Evolutionary conservation across 106 monocot species (phyloP).

Genomic region (Allium sativum): DNA sequence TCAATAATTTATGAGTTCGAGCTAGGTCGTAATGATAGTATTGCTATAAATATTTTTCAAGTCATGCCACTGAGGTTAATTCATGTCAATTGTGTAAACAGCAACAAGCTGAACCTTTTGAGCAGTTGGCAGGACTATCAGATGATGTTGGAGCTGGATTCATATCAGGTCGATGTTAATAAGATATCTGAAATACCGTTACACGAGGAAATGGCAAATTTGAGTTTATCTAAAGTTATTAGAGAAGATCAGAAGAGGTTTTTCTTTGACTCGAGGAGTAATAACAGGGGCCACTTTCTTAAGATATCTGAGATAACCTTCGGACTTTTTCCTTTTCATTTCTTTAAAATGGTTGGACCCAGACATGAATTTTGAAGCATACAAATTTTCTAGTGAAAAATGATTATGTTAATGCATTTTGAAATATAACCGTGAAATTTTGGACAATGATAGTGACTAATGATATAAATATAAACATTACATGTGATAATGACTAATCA

Average conservation of each 20-base stretch:
- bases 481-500: no score
- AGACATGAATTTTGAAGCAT: no score
- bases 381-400: no score
- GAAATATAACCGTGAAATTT: no score
- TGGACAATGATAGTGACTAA: no score
- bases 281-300: conserved; percentile 77
- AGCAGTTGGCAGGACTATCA: conserved; percentile 59
- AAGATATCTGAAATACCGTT: conserved; percentile 30
- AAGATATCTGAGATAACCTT: conserved; percentile 63
- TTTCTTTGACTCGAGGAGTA: conserved; percentile 88
- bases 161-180: conserved; percentile 49
- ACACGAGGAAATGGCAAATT: conserved; percentile 31
- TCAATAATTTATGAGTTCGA: no score
- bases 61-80: no score
- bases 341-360: no score
- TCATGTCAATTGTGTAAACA: conserved; percentile 3
- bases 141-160: conserved; percentile 91
- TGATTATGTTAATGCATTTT: no score
- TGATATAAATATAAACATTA: no score
- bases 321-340: neutral
- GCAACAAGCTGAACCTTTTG: conserved; percentile 42
- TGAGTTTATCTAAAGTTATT: conserved; percentile 56
- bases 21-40: no score
- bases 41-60: no score
- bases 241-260: conserved; percentile 88